phyloP scores from a whole-genome alignment of 331 rosid genomes.

The Rosa hybrid region DNA sequence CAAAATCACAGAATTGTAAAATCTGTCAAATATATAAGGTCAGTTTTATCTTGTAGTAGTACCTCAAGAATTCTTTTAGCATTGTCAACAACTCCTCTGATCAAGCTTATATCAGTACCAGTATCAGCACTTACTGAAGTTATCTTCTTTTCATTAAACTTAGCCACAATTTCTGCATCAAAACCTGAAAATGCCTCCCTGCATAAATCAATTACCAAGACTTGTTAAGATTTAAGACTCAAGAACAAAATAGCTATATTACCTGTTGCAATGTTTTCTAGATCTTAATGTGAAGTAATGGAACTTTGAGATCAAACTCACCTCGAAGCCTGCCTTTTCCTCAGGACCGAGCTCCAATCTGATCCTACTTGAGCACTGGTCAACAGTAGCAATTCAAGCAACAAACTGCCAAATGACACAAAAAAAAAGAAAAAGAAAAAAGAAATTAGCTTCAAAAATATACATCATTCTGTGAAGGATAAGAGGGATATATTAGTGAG shows the following conservation, averaged over 20 bases:
- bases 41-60: neutral
- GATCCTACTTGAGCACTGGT: conserved; percentile 42
- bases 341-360: conserved; percentile 40
- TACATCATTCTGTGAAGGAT: neutral
- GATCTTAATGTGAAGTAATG: neutral
- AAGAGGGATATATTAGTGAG: neutral
- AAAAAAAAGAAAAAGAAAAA: neutral
- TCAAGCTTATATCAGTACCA: conserved; percentile 26
- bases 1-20: conserved; percentile 3
- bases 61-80: conserved; percentile 36
- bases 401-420: conserved; percentile 12
- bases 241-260: neutral
- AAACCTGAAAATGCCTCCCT: conserved; percentile 40
- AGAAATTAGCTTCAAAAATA: neutral
- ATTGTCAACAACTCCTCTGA: conserved; percentile 38
- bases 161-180: conserved; percentile 37
- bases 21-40: neutral
- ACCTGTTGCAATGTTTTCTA: neutral
- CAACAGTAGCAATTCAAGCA: conserved; percentile 37
- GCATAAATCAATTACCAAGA: conserved; percentile 7
- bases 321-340: conserved; percentile 35
- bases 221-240: neutral
- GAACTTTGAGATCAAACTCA: conserved; percentile 11
- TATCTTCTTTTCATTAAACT: conserved; percentile 29
- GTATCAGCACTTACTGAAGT: conserved; percentile 15